A percentile compares a stretch with the other conserved stretches of the same genome.
Evolutionary conservation across 371 early-diverging fungal genomes (phyloP).

Genomic region (Zancudomyces culisetae): DNA sequence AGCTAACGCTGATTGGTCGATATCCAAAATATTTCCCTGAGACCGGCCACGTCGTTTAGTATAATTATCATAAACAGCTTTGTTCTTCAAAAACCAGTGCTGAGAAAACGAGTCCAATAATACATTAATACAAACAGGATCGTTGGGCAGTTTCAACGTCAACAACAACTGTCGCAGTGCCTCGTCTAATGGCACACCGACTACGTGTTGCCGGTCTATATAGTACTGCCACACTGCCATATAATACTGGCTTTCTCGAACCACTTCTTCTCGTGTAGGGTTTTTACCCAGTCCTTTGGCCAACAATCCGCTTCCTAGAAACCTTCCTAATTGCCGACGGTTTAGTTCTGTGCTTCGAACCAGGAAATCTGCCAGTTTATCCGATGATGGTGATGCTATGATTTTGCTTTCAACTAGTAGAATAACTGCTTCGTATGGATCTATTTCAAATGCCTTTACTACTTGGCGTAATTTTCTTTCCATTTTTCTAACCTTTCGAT

Average conservation of each 20-base stretch:
- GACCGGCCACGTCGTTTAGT: background rate
- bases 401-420: slow-evolving; percentile 50
- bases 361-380: slow-evolving; percentile 61
- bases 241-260: slow-evolving; percentile 22
- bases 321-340: slow-evolving; percentile 54
- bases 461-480: slow-evolving; percentile 18
- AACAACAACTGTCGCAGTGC: slow-evolving; percentile 54
- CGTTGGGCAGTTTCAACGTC: slow-evolving; percentile 54
- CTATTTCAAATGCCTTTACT: slow-evolving; percentile 42
- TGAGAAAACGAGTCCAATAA: slow-evolving; percentile 57
- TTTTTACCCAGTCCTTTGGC: slow-evolving; percentile 21
- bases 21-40: background rate
- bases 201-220: slow-evolving; percentile 50
- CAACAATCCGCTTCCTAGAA: slow-evolving; percentile 30
- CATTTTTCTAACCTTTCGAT: slow-evolving; percentile 12
- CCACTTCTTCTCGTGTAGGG: slow-evolving; percentile 18
- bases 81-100: slow-evolving; percentile 44
- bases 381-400: slow-evolving; percentile 39
- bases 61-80: background rate
- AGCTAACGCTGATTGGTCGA: background rate
- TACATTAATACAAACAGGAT: slow-evolving; percentile 50
- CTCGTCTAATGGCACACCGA: slow-evolving; percentile 52
- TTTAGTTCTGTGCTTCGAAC: slow-evolving; percentile 60
- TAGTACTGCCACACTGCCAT: slow-evolving; percentile 46
- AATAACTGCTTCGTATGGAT: slow-evolving; percentile 44